Evolutionary conservation across 345 rosid species (phyloP).

Genomic region (Eucalyptus lansdowneana): DNA sequence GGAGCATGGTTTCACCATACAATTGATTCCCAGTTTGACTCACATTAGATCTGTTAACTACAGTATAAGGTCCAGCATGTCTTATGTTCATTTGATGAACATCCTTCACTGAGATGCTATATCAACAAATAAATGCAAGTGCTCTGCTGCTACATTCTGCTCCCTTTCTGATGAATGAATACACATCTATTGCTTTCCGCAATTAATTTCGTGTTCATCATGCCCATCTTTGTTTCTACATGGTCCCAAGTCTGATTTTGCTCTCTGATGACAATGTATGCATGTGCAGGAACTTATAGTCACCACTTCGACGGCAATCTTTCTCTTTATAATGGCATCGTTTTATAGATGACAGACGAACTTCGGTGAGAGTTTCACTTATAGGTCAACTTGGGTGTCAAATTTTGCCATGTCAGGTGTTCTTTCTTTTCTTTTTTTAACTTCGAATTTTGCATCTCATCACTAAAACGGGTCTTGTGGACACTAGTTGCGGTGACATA

Average conservation of each 20-base stretch:
- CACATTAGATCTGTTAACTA: neutral
- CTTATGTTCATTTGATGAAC: neutral
- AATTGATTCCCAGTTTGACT: neutral
- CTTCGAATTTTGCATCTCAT: neutral
- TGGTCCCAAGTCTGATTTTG: neutral
- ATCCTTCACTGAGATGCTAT: neutral
- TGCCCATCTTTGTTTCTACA: neutral
- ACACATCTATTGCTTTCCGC: neutral
- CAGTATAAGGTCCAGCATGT: neutral
- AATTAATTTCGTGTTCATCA: neutral
- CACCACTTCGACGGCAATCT: neutral
- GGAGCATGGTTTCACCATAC: neutral
- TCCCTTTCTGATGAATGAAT: neutral
- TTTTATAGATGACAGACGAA: neutral
- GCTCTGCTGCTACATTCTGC: neutral
- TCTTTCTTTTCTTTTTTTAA: neutral
- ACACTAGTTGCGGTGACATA: neutral
- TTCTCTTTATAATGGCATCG: slow-evolving; percentile 2
- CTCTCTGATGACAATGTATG: neutral
- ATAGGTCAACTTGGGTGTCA: neutral
- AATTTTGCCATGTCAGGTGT: neutral
- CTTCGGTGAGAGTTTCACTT: neutral
- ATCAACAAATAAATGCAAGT: neutral
- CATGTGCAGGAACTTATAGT: slow-evolving; percentile 9
- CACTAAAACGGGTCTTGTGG: neutral